Conservation (phyloP, 2,329 filamentous ascomycete species). For the Mycosphaerella sp. region DNA sequence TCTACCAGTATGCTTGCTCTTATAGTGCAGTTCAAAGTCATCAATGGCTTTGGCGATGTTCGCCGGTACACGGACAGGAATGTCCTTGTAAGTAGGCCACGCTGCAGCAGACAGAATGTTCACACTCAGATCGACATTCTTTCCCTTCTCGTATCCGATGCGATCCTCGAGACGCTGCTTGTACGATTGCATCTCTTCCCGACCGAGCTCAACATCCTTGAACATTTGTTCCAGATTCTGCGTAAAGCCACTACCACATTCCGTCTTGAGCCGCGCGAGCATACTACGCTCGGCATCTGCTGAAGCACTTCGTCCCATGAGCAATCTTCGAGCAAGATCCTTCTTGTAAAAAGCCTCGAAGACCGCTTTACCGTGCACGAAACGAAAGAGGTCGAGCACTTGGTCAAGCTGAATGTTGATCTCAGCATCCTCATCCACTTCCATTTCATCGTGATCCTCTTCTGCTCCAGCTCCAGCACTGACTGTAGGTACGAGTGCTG, state of each 20-base stretch:
- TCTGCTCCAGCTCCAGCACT: conserved; percentile 51
- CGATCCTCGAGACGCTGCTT: conserved; percentile 60
- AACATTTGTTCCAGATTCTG: conserved; percentile 99
- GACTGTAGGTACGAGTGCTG: conserved; percentile 45
- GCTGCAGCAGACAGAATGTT: conserved; percentile 85
- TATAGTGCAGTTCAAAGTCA: conserved; percentile 80
- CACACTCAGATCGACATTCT: conserved; percentile 69
- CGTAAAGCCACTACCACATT: conserved; percentile 90
- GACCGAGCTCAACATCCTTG: conserved; percentile 89
- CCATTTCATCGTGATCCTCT: conserved; percentile 52
- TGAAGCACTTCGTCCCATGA: conserved; percentile 89
- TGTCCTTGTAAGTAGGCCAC: conserved; percentile 87
- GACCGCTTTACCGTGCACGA: conserved; percentile 93
- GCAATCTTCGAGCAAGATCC: conserved; percentile 77
- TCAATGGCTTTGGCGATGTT: conserved; percentile 70
- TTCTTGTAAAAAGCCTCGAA: conserved; percentile 99
- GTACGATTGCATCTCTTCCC: conserved; percentile 89
- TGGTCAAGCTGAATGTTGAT: conserved; percentile 88
- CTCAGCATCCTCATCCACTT: conserved; percentile 83
- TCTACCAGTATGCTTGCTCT: conserved; percentile 79
- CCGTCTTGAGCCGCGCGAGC: conserved; percentile 82
- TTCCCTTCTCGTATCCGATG: conserved; percentile 37
- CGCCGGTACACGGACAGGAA: conserved; percentile 64
- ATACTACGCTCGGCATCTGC: conserved; percentile 95
- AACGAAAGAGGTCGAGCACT: conserved; percentile 88